Evolutionary conservation across 1,284 basidiomycete genomes (phyloP), one percentile per base, ranked within the genome.

Genomic region (Pulveroboletus sp.): DNA sequence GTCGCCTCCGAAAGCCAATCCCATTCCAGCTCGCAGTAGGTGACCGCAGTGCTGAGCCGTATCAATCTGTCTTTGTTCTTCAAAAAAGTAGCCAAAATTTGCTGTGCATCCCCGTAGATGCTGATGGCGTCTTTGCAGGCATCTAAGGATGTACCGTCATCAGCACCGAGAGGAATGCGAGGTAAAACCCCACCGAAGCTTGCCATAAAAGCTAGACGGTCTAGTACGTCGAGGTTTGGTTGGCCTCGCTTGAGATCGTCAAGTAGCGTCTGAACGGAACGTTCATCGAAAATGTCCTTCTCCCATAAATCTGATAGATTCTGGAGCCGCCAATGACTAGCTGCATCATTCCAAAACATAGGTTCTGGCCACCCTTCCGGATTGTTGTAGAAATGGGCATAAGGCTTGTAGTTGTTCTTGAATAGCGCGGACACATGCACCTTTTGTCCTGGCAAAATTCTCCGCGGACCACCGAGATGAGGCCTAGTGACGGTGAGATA

Each of bases 121-220:
- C 9, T 12, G 22, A 62, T 65, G 1, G 50, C 50, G 0, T 46
- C n/a, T 33, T 70, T 67, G 35, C 65, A 59, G 2, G 40, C 40
- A 22, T 64, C 64, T 69, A 20, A 35, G n/a, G 3, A 29, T 10
- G 12, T 1, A 20, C 35, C 40, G 11, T 62, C 28, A 53, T 39
- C 12, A 43, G 42, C 8, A 22, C 22, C 5, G 31, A 40, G 5
- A 12, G 5, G 5, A 17, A 45, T 3, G 29, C 4, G 14, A 22
- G 17, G 42, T 8, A 18, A 1, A 12, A 42, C 43, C 67, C 20
- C 28, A 71, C 69, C 51, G 14, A 71, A 73, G 44, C 59, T 60
- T 3, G 70, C 68, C 63, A 73, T 67, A 55, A 73, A 71, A 1
- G 70, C 65, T 15, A 71, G 48, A 25, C 66, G 67, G n/a, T 73